phyloP scores from a whole-genome alignment of 345 rosid genomes.

The Abelmoschus esculentus region DNA sequence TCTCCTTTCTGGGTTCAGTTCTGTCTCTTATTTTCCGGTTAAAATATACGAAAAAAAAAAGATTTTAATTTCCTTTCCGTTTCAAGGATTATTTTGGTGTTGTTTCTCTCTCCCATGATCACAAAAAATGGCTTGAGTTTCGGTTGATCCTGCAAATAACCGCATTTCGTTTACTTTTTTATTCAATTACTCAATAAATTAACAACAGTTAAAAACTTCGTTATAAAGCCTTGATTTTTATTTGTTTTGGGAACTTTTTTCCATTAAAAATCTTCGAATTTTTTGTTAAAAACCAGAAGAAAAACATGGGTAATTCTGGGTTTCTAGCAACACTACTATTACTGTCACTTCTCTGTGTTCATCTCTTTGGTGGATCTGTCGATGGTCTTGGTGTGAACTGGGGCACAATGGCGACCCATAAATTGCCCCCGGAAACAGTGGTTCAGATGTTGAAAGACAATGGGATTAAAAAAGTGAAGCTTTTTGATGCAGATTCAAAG shows the following conservation, averaged over 20 bases:
- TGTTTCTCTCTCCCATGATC: slow-evolving; percentile 6
- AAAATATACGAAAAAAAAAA: background rate
- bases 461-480: slow-evolving; percentile 73
- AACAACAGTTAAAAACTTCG: background rate
- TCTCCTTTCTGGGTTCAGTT: background rate
- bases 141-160: slow-evolving; percentile 3
- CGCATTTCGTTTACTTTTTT: background rate
- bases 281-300: background rate
- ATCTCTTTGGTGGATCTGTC: slow-evolving; percentile 14
- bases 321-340: background rate
- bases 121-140: background rate
- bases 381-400: slow-evolving; percentile 75
- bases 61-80: background rate
- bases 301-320: slow-evolving; percentile 10
- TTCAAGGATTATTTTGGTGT: background rate
- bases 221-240: background rate
- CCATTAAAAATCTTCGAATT: background rate
- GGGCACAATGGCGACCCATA: slow-evolving; percentile 74
- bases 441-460: slow-evolving; percentile 74
- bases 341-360: background rate
- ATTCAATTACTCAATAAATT: background rate
- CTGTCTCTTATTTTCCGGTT: background rate
- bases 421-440: slow-evolving; percentile 56
- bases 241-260: background rate
- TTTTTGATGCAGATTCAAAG: slow-evolving; percentile 60